These are phyloP conservation scores for Leccinum subtestaceum DNA, from an alignment of 768 basidiomycete genomes.

Conservation along the genomic window DNA sequence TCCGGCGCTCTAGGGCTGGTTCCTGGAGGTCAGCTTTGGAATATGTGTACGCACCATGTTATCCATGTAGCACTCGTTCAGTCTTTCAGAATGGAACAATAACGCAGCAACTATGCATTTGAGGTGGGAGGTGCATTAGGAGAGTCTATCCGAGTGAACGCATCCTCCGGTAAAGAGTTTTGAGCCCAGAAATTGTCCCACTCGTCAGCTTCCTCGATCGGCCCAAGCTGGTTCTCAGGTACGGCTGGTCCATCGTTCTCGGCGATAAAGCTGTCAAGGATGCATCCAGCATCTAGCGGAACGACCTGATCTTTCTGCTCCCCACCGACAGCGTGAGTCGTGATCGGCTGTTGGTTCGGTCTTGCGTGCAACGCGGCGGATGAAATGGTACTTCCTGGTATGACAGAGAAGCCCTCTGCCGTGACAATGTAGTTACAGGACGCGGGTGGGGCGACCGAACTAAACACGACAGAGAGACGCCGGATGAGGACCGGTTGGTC, in stretches of 20 bases:
- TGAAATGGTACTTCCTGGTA: constrained; percentile 25
- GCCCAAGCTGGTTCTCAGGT: constrained; percentile 27
- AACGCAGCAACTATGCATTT: constrained; percentile 14
- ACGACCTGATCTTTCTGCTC: constrained; percentile 24
- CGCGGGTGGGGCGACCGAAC: constrained; percentile 51
- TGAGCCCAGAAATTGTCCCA: constrained; percentile 49
- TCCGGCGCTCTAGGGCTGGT: constrained; percentile 15
- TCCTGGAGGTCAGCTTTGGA: constrained; percentile 1
- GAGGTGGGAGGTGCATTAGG: constrained; percentile 1
- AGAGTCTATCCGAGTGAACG: constrained; percentile 24
- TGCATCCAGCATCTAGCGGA: constrained; percentile 37
- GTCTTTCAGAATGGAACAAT: not conserved
- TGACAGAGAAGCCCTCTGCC: constrained; percentile 48
- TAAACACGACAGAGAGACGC: constrained; percentile 76
- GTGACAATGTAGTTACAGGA: constrained; percentile 79
- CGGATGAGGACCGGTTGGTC: constrained; percentile 57
- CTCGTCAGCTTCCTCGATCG: constrained; percentile 35
- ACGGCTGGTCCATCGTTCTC: constrained; percentile 11
- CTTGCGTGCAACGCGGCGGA: constrained; percentile 1
- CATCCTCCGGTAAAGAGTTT: constrained; percentile 41
- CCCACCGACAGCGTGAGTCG: not conserved
- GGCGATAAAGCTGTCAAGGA: constrained; percentile 25
- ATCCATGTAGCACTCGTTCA: constrained; percentile 10
- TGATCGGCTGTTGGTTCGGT: constrained; percentile 8
- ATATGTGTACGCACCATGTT: not conserved